Evolutionary conservation across 768 basidiomycete genomes (phyloP).

Genomic region (Russula sp.): DNA sequence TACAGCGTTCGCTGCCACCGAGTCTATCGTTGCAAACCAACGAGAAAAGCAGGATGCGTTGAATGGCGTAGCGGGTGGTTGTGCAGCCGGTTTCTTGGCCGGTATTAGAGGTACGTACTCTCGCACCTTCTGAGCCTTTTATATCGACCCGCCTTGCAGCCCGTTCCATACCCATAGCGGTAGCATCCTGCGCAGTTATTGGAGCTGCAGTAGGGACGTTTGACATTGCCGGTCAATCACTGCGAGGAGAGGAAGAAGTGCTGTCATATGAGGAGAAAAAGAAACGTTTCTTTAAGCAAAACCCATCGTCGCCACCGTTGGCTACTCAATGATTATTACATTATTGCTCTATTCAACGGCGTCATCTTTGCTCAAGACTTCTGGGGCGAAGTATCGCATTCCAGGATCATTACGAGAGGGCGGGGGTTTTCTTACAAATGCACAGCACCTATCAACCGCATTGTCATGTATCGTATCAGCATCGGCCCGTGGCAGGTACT

Average conservation of each 20-base stretch:
- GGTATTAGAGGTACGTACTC: conserved; percentile 65
- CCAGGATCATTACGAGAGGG: not conserved
- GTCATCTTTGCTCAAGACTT: not conserved
- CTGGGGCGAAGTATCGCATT: not conserved
- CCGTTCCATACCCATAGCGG: conserved; percentile 76
- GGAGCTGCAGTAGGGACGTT: conserved; percentile 78
- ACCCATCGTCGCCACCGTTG: conserved; percentile 41
- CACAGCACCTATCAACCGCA: not conserved
- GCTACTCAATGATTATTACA: conserved; percentile 26
- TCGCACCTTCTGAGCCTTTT: conserved; percentile 1
- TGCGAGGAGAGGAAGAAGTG: conserved; percentile 41
- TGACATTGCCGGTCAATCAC: conserved; percentile 64
- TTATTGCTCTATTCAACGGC: not conserved
- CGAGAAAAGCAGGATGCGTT: conserved; percentile 72
- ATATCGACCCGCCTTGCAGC: conserved; percentile 38
- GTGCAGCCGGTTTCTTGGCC: conserved; percentile 89
- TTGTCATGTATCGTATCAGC: not conserved
- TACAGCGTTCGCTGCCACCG: conserved; percentile 76
- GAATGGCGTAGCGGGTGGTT: conserved; percentile 82
- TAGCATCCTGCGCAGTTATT: conserved; percentile 72
- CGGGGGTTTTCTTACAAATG: not conserved
- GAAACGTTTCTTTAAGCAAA: conserved; percentile 78
- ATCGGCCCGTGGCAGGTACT: not conserved
- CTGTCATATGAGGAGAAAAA: conserved; percentile 61
- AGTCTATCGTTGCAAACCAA: conserved; percentile 74